A percentile compares a stretch with the other conserved stretches of the same genome.
Evolutionary conservation across 768 basidiomycete genomes (phyloP).

Genomic region (Suillus fuscotomentosus): DNA sequence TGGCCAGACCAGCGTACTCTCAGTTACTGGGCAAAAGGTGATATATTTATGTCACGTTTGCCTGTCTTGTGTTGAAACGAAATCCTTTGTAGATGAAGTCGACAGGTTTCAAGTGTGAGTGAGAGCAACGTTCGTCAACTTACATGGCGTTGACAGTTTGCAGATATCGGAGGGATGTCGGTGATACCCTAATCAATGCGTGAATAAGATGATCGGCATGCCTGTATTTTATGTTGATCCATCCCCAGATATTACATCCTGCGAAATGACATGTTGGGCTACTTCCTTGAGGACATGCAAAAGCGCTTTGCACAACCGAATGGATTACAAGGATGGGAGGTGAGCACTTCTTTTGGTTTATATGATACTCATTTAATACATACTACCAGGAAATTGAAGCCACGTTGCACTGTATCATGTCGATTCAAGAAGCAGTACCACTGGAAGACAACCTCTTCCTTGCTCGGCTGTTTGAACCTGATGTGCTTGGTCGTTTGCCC

Average conservation of each 20-base stretch:
- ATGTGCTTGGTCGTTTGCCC: slow-evolving; percentile 69
- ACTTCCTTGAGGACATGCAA: slow-evolving; percentile 60
- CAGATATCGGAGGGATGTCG: slow-evolving; percentile 83
- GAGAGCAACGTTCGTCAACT: background rate
- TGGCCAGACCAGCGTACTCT: slow-evolving; percentile 55
- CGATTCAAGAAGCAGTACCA: slow-evolving; percentile 84
- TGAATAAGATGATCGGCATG: slow-evolving; percentile 35
- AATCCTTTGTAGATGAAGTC: slow-evolving; percentile 55
- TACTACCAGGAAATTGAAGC: slow-evolving; percentile 75
- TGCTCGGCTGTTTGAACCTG: slow-evolving; percentile 65
- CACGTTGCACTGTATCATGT: slow-evolving; percentile 81
- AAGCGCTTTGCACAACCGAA: slow-evolving; percentile 47
- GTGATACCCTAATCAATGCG: slow-evolving; percentile 88
- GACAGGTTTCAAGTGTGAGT: slow-evolving; percentile 80
- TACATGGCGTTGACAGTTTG: slow-evolving; percentile 7
- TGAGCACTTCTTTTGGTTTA: slow-evolving; percentile 24
- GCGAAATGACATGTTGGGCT: slow-evolving; percentile 77
- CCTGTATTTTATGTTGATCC: slow-evolving; percentile 9
- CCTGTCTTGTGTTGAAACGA: background rate
- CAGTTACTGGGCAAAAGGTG: slow-evolving; percentile 69
- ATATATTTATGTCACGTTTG: slow-evolving; percentile 15
- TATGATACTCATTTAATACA: background rate
- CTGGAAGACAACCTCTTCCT: slow-evolving; percentile 54
- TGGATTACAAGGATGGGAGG: slow-evolving; percentile 71
- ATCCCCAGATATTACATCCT: slow-evolving; percentile 77